Evolutionary conservation across 257 asterid genomes (phyloP).

Genomic region (Coffea eugenioides): DNA sequence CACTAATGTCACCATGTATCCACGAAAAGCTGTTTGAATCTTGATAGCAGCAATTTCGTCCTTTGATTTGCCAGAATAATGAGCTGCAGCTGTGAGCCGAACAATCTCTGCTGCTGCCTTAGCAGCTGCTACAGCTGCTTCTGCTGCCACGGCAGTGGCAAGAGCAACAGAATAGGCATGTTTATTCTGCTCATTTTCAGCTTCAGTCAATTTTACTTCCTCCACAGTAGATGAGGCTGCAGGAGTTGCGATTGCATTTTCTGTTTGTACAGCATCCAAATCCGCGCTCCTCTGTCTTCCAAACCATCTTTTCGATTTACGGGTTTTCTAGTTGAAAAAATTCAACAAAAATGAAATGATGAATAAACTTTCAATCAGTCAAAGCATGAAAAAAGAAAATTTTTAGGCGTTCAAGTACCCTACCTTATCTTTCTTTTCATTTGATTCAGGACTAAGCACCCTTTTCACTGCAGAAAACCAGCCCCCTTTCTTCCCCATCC

Average conservation of each 20-base stretch:
- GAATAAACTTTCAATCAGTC: conserved; percentile 3
- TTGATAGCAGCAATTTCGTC: conserved; percentile 66
- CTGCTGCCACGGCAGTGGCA: conserved; percentile 82
- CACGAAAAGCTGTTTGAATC: conserved; percentile 76
- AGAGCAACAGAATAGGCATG: conserved; percentile 72
- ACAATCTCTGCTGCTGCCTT: conserved; percentile 87
- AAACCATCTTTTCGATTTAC: conserved; percentile 48
- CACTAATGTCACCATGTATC: conserved; percentile 56
- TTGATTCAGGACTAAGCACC: conserved; percentile 47
- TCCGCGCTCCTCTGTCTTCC: conserved; percentile 44
- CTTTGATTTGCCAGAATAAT: conserved; percentile 41
- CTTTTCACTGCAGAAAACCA: conserved; percentile 56
- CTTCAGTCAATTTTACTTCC: conserved; percentile 48
- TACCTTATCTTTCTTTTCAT: conserved; percentile 53
- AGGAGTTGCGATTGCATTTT: conserved; percentile 29
- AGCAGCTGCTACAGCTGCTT: conserved; percentile 83
- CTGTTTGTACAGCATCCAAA: conserved; percentile 29
- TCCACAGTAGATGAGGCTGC: conserved; percentile 27
- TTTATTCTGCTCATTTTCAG: conserved; percentile 64
- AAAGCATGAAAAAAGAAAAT: conserved; percentile 1
- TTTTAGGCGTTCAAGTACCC: neutral
- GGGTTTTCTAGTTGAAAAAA: conserved; percentile 36
- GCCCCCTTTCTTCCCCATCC: conserved; percentile 70
- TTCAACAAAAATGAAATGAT: neutral
- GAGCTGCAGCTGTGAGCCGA: conserved; percentile 57